Evolutionary conservation across 768 basidiomycete genomes (phyloP).

Genomic region (Pulveroboletus sp.): DNA sequence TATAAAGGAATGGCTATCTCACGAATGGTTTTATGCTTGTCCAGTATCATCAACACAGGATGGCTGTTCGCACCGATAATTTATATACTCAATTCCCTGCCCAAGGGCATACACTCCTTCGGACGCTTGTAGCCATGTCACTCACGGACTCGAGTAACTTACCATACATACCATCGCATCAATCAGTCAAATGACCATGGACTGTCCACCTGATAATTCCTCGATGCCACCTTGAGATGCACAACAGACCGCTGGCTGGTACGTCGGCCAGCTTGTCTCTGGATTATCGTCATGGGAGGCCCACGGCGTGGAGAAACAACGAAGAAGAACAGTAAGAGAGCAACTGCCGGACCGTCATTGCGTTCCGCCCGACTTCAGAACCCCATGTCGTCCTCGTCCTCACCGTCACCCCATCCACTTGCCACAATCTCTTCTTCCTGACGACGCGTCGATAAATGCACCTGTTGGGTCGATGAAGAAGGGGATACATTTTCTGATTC

Average conservation of each 20-base stretch:
- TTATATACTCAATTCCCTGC: neutral
- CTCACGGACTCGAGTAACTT: slow-evolving; percentile 4
- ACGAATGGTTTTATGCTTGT: neutral
- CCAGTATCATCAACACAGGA: slow-evolving; percentile 5
- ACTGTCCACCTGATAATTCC: neutral
- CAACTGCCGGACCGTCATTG: slow-evolving; percentile 1
- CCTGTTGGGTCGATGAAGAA: slow-evolving; percentile 10
- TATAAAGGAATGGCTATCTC: neutral
- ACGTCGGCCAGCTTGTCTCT: slow-evolving; percentile 8
- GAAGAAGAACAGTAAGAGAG: neutral
- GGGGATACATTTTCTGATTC: slow-evolving; percentile 25
- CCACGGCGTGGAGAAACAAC: slow-evolving; percentile 16
- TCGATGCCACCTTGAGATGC: neutral
- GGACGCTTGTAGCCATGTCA: slow-evolving; percentile 5
- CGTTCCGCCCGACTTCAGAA: slow-evolving; percentile 34
- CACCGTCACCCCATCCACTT: slow-evolving; percentile 65
- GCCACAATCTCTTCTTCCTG: slow-evolving; percentile 60
- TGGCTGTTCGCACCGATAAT: neutral
- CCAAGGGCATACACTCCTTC: neutral
- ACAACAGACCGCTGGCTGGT: slow-evolving; percentile 5
- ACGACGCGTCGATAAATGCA: slow-evolving; percentile 29
- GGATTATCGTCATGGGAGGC: slow-evolving; percentile 10
- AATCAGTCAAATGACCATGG: neutral
- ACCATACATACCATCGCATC: neutral
- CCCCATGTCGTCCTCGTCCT: slow-evolving; percentile 71